Evolutionary conservation across 495 filamentous ascomycete genomes (phyloP), one percentile per base, ranked within the genome.

Genomic region (Glarea lozoyensis): DNA sequence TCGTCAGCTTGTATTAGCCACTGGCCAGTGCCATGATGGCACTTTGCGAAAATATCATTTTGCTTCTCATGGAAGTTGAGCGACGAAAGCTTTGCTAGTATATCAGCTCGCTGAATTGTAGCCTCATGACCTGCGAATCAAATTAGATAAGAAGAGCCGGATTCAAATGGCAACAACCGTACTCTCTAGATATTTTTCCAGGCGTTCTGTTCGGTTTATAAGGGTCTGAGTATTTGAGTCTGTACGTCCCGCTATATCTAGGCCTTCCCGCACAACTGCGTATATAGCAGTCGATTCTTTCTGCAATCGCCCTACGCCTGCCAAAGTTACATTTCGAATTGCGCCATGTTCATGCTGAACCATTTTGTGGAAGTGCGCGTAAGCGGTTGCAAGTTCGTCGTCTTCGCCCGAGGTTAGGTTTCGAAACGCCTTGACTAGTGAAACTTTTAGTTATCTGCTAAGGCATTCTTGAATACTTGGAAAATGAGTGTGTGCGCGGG

Each of bases 61-160:
- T 37, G 34, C 34, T 20, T 37, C 16, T 37, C 34, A 15, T 20
- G 34, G 13, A 37, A 37, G 34, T 37, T 15, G 13, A 37, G 34
- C 34, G 34, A 16, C 6, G 34, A 37, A 7, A 37, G 34, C 34
- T 15, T 16, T 15, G 13, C 13, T 15, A 37, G 16, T 7, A 37
- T 37, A 20, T 15, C 34, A 16, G 7, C 34, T 15, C 34, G 13
- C 13, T 37, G 9, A 29, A 29, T 7, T 7, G 25, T n/a, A 7
- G 25, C 25, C 25, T 29, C 25, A 7, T 29, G 7, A n/a, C 25
- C 25, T 29, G n/a, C 25, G 25, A 29, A 29, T 7, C 25, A 29
- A 7, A 7, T 29, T 29, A 29, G 25, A 29, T 7, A 29, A 29
- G 7, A 7, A 29, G 7, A 29, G 7, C 7, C n/a, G 25, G 25